Base-by-base conservation (phyloP, 768 basidiomycete species). In the Mycena venus region DNA sequence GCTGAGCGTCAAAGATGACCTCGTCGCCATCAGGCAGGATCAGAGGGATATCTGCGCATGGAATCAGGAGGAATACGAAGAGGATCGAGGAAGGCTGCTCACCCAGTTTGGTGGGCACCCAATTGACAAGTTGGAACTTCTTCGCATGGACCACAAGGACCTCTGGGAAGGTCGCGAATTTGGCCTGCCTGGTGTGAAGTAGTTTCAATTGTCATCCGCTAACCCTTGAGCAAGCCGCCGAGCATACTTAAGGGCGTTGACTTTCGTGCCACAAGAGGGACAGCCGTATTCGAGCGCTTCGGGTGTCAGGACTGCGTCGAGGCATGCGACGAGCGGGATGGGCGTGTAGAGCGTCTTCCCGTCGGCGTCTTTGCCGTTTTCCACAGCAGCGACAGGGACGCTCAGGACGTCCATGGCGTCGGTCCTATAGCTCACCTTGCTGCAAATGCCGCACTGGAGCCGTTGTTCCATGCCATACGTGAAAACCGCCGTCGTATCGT, bases 21-120 rank as follows among this genome's bases (percentile, higher is more conserved):
- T 83, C 78, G 51, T 92, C 89, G 4, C 87, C 86, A 2, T 84
- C 77, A 0, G 95, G 93, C 0, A 99, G 83, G 44, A 91, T 83
- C 17, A 99, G 83, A 0, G 98, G 97, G 38, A 99, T 95, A 74
- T 98, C 98, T 97, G 77, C 4, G 21, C 9, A 70, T 27, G 31
- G 23, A 27, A 34, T 79, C 11, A 69, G 44, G 38, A 32, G 19
- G 19, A 58, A 23, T 15, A 29, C 34, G 36, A 29, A 36, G 34
- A 36, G 25, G 19, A 23, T 21, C 4, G 19, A 36, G 44, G 34
- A 27, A 51, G 32, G 9, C 14, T 36, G 80, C 91, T 21, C 74
- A 96, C 96, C 96, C 32, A 99, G 88, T 84, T 99, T 99, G 4
- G 93, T 89, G 0, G 98, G 98, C 1, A 99, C 96, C 98, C 98